A percentile compares a stretch with the other conserved stretches of the same genome.
Conservation (phyloP, 148 eudicot species). For the Arbutus unedo region DNA sequence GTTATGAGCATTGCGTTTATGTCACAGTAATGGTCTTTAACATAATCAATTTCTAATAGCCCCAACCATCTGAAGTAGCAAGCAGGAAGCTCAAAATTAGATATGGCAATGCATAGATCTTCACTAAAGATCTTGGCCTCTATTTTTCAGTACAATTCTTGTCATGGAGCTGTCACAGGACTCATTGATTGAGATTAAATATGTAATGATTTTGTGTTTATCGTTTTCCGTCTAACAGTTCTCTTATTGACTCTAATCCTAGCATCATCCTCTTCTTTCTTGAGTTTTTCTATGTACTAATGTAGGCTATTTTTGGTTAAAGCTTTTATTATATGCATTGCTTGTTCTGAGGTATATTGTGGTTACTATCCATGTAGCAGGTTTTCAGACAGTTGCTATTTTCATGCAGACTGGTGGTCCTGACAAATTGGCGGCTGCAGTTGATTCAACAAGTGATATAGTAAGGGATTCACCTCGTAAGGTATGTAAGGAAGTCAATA, state of each 20-base stretch:
- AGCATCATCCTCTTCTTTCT: not conserved
- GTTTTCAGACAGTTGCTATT: conserved; percentile 99
- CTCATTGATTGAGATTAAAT: not conserved
- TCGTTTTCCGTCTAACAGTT: not conserved
- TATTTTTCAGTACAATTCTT: not conserved
- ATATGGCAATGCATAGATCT: not conserved
- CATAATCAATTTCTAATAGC: not conserved
- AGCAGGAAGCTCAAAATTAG: not conserved
- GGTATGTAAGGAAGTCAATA: conserved; percentile 41
- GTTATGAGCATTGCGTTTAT: not conserved
- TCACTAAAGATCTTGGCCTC: not conserved
- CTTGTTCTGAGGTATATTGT: conserved; percentile 76
- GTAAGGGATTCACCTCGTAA: conserved; percentile 85
- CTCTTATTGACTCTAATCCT: not conserved
- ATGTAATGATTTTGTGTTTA: not conserved
- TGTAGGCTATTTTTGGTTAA: conserved; percentile 22
- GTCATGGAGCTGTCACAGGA: not conserved
- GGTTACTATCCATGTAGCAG: conserved; percentile 97
- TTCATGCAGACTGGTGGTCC: conserved; percentile 95
- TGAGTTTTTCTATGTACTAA: conserved; percentile 1
- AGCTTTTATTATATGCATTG: conserved; percentile 29
- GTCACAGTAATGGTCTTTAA: not conserved
- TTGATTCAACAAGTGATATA: conserved; percentile 38
- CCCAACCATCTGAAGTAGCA: not conserved
- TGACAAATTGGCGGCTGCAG: conserved; percentile 53